phyloP scores from a whole-genome alignment of 495 filamentous ascomycete species.

The Aspergillus hancockii region DNA sequence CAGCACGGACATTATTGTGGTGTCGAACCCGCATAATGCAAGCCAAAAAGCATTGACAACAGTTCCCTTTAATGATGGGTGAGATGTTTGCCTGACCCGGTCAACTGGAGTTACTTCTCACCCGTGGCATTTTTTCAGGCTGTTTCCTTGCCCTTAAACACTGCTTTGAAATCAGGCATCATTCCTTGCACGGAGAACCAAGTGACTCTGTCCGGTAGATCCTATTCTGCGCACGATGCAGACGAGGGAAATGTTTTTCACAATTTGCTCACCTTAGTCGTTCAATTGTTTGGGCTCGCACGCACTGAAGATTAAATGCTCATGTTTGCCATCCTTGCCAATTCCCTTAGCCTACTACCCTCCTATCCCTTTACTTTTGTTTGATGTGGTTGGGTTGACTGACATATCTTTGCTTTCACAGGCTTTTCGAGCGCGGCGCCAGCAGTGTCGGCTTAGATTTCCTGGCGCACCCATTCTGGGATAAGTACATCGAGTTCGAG shows the following conservation, averaged over 20 bases:
- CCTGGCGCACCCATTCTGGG: constrained; percentile 94
- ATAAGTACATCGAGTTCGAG: constrained; percentile 97
- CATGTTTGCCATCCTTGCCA: constrained; percentile 51
- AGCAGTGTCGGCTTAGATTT: constrained; percentile 88
- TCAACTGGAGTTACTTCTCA: constrained; percentile 55
- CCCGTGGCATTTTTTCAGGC: constrained; percentile 56
- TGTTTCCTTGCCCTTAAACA: constrained; percentile 42
- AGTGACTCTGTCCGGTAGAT: constrained; percentile 34
- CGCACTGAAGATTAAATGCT: constrained; percentile 48
- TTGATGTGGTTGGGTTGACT: constrained; percentile 29
- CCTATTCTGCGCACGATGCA: constrained; percentile 38
- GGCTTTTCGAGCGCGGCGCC: constrained; percentile 91
- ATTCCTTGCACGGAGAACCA: constrained; percentile 33
- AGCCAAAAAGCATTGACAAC: constrained; percentile 25
- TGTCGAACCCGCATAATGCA: constrained; percentile 36
- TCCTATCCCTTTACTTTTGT: constrained; percentile 22
- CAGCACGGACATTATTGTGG: constrained; percentile 40
- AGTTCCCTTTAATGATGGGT: constrained; percentile 51
- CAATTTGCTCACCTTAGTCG: constrained; percentile 33
- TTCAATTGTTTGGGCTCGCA: constrained; percentile 45
- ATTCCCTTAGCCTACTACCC: constrained; percentile 28
- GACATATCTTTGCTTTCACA: constrained; percentile 40
- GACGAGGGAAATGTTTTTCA: constrained; percentile 28
- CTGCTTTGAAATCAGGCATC: constrained; percentile 28
- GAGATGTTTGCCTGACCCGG: constrained; percentile 52